Evolutionary conservation across 768 basidiomycete species (phyloP), one percentile per base, ranked within the genome.

Genomic region (Russula vinacea): DNA sequence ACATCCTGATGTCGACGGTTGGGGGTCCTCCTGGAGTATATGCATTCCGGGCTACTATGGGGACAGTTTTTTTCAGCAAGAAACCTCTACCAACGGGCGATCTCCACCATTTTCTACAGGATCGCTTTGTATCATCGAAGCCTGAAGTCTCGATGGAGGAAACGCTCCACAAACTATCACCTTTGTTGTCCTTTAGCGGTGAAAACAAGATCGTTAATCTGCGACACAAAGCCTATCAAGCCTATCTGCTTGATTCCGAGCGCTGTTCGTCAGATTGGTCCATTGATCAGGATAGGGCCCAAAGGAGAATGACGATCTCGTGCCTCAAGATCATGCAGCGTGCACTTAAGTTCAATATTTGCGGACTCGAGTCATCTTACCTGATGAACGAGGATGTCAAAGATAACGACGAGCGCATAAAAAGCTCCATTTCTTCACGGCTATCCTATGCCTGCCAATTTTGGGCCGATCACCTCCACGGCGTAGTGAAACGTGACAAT

Each of bases 331-430:
- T 72, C 33, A 77, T 79, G 78, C 68, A 65, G 13, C 57, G 45
- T 37, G 67, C 63, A 24, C 74, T 79, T 39, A 67, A 60, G 54
- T 79, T 80, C 69, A 78, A 80, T 40, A 78, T 80, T 13, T 79
- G 78, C 26, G 49, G 66, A 13, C 63, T 79, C 9, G 57, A 76
- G 32, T 71, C 75, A 33, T 79, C 78, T 5, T 72, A 74, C 58
- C 29, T 71, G 0, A 64, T 42, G 14, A 78, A 80, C 35, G 19
- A 50, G 17, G 71, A 74, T 6, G 50, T 78, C 4, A 58, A 65
- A 1, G 66, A 71, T 37, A 47, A 73, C 1, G 32, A 54, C 0
- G n/a, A 11, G 5, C 66, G 64, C 6, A 70, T 77, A 44, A 49
- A 66, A 11, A 56, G 5, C 29, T 29, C 29, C 29, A 29, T 80